These are phyloP conservation scores for Stereocaulon alpinum DNA, from an alignment of 495 filamentous ascomycete genomes.

Conservation along the genomic window DNA sequence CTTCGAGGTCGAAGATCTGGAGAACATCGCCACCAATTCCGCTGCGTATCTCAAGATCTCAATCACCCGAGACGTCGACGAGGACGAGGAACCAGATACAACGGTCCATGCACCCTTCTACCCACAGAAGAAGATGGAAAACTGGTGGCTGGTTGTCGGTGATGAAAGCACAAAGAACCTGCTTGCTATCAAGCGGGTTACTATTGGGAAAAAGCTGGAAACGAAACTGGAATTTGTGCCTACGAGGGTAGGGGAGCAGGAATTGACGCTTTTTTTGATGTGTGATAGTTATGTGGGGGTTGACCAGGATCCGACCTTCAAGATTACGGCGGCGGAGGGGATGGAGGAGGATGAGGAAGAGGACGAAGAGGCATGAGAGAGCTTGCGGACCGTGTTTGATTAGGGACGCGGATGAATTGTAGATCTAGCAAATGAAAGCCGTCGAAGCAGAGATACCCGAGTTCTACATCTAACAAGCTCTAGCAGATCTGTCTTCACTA, in stretches of 20 bases:
- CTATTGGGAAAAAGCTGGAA: constrained; percentile 67
- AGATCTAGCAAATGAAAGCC: too few relatives aligned
- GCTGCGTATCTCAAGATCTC: constrained; percentile 78
- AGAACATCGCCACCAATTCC: constrained; percentile 65
- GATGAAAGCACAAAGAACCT: constrained; percentile 75
- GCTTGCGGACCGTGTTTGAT: too few relatives aligned
- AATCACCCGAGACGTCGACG: constrained; percentile 75
- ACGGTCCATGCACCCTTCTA: constrained; percentile 95
- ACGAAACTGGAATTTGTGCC: constrained; percentile 82
- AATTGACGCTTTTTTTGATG: constrained; percentile 89
- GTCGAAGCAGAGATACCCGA: too few relatives aligned
- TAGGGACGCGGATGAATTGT: too few relatives aligned
- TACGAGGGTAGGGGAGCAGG: constrained; percentile 63
- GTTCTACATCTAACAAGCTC: too few relatives aligned
- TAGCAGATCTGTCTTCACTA: too few relatives aligned
- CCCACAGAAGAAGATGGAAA: constrained; percentile 87
- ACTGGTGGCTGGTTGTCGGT: constrained; percentile 93
- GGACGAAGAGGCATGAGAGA: constrained; percentile 52
- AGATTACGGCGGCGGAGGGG: constrained; percentile 74
- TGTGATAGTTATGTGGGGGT: constrained; percentile 96
- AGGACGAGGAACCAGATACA: constrained; percentile 63
- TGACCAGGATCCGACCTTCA: constrained; percentile 88
- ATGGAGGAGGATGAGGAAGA: constrained; percentile 92
- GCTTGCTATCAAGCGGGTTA: constrained; percentile 89
- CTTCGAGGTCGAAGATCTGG: constrained; percentile 73